Conservation (phyloP, 495 filamentous ascomycete species). For the Tetracladium marchalianum region DNA sequence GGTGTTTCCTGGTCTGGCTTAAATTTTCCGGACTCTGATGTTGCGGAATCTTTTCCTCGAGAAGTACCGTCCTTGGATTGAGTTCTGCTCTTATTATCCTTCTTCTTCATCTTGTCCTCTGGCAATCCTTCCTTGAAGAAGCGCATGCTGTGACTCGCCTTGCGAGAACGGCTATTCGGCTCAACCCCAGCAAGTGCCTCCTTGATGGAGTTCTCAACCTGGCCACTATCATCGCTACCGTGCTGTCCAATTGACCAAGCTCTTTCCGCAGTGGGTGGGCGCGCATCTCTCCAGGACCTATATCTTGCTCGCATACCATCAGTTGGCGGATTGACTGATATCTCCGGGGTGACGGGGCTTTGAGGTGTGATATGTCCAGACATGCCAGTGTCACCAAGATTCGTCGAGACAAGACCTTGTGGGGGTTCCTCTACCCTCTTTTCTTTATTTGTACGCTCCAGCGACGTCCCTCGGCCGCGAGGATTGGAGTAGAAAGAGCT, state of each 20-base stretch:
- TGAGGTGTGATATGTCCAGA: constrained; percentile 11
- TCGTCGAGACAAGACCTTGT: constrained; percentile 15
- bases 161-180: constrained; percentile 75
- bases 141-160: constrained; percentile 84
- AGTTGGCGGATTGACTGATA: constrained; percentile 12
- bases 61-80: constrained; percentile 24
- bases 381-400: constrained; percentile 27
- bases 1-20: too few species aligned
- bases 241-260: constrained; percentile 44
- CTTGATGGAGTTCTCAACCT: constrained; percentile 76
- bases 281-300: constrained; percentile 33
- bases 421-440: constrained; percentile 21
- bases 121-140: constrained; percentile 87
- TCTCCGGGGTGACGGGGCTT: constrained; percentile 5
- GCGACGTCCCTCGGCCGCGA: constrained; percentile 23
- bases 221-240: constrained; percentile 28
- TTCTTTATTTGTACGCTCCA: constrained; percentile 35
- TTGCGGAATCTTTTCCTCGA: background rate
- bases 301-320: constrained; percentile 28
- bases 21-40: too few species aligned
- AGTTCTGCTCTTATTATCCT: constrained; percentile 20
- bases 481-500: constrained; percentile 6
- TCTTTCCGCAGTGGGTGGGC: constrained; percentile 35
- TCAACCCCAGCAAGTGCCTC: constrained; percentile 70
- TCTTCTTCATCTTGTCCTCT: constrained; percentile 31